Base-by-base conservation (phyloP, 2,329 filamentous ascomycete species). In the Nigrospora sphaerica region DNA sequence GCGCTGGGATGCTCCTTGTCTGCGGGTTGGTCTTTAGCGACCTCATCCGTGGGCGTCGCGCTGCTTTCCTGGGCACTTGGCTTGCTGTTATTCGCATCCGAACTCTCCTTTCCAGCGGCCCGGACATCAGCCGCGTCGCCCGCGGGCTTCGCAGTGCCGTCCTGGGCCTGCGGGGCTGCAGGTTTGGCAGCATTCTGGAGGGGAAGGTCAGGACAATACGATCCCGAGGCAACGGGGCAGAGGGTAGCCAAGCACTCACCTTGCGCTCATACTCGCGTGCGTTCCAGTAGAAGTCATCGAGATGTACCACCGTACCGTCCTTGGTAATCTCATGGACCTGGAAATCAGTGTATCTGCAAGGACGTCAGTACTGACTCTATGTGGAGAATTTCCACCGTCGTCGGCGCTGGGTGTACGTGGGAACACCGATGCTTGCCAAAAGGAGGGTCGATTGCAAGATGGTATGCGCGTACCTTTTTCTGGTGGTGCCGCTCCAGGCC, bases 291-390 rank as follows among this genome's bases (percentile, higher is more conserved):
- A 76, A 64, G 45, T 72, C 76, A 47, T 66, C 73, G 42, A 96
- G 71, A 63, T 92, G 88, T 44, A 93, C 64, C 13, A 95, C 87
- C 45, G 81, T 68, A 14, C 90, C 90, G 58, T 85, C 79, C 31
- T 83, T 81, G 17, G 78, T 71, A 51, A 96, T 92, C 65, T 96
- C 91, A 60, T 95, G 91, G 56, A 96, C 91, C 55, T 93, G 73
- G 58, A 96, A 96, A 63, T 96, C 91, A 4, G 90, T 92, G 65
- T 91, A 96, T 54, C 88, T 81, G 41, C 37, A 19, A 17, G 9
- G 41, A 32, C 4, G n/a, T 14, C 12, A 11, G 42, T 18, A 18
- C 18, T 45, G 23, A 28, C 7, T 2, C 10, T 28, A 9, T 10
- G 5, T 10, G 7, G 23, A 38, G 56, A 31, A 58, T 50, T 34